Conservation (phyloP, 768 basidiomycete genomes). For the Pulveroboletus sp. region DNA sequence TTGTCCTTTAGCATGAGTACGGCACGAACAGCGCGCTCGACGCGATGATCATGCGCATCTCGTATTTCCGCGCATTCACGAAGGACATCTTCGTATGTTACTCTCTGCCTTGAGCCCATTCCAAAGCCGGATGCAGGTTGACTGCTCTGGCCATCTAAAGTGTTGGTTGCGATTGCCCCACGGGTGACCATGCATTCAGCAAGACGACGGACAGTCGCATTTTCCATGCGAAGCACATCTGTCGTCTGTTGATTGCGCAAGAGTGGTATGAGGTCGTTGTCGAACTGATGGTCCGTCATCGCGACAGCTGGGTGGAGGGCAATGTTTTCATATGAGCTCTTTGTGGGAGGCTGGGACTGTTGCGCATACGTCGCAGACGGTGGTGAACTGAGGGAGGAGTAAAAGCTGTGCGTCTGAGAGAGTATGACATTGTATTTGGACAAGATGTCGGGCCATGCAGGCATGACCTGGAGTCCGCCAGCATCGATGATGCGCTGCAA, state of each 20-base stretch:
- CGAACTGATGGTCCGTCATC: slow-evolving; percentile 63
- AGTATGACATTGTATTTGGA: slow-evolving; percentile 83
- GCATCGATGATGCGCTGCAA: slow-evolving; percentile 62
- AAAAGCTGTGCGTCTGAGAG: slow-evolving; percentile 77
- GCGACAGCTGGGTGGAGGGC: slow-evolving; percentile 58
- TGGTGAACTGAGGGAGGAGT: slow-evolving; percentile 49
- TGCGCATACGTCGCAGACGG: slow-evolving; percentile 21
- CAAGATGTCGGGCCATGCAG: slow-evolving; percentile 81
- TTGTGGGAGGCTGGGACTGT: slow-evolving; percentile 11
- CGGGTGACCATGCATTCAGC: slow-evolving; percentile 61
- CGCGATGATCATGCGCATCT: slow-evolving; percentile 66
- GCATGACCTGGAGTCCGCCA: slow-evolving; percentile 56
- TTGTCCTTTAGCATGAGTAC: slow-evolving; percentile 74
- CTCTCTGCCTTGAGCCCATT: slow-evolving; percentile 16
- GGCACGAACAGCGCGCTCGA: slow-evolving; percentile 74
- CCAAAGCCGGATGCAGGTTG: slow-evolving; percentile 26
- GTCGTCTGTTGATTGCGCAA: slow-evolving; percentile 77
- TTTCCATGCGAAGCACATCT: slow-evolving; percentile 68
- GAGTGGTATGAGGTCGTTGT: slow-evolving; percentile 67
- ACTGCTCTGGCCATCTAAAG: slow-evolving; percentile 38
- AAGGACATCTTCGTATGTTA: slow-evolving; percentile 54
- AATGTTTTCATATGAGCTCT: slow-evolving; percentile 54
- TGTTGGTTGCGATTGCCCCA: slow-evolving; percentile 41
- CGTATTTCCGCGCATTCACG: slow-evolving; percentile 63
- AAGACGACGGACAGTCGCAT: slow-evolving; percentile 64